phyloP scores from a whole-genome alignment of 148 eudicot genomes.

The Rhododendron williamsianum region DNA sequence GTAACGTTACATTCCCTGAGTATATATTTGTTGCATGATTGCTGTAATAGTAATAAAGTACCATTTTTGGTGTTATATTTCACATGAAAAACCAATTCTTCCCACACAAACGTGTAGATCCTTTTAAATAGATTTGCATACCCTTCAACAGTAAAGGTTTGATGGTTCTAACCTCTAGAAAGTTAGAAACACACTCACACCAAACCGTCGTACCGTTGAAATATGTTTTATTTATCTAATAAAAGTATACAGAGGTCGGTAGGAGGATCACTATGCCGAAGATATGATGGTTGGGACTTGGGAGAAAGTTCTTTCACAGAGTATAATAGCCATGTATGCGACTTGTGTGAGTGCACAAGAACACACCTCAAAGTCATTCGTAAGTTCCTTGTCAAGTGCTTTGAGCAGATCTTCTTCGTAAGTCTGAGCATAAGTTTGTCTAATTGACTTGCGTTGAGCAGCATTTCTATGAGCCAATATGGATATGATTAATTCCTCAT shows the following conservation, averaged over 20 bases:
- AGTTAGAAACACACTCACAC: not conserved
- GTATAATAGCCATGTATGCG: not conserved
- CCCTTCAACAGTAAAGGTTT: not conserved
- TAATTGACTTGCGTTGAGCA: constrained; percentile 40
- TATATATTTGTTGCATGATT: not conserved
- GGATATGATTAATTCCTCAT: constrained; percentile 44
- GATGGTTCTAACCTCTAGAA: not conserved
- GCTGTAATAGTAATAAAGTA: not conserved
- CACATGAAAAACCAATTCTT: too few species aligned
- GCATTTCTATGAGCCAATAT: constrained; percentile 51
- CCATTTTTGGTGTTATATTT: not conserved
- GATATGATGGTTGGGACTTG: not conserved
- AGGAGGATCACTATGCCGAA: not conserved
- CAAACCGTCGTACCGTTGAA: not conserved
- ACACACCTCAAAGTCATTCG: constrained; percentile 49
- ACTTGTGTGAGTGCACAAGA: not conserved
- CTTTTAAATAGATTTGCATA: not conserved
- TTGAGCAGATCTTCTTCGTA: constrained; percentile 54
- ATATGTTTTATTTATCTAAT: too few species aligned
- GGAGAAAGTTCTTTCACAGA: not conserved
- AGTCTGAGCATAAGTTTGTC: constrained; percentile 37
- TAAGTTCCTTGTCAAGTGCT: constrained; percentile 46
- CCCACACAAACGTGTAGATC: not conserved
- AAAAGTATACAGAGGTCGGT: not conserved
- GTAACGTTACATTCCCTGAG: not conserved